These are phyloP conservation scores for Tetracladium setigerum DNA, from an alignment of 495 filamentous ascomycete genomes.

Conservation along the genomic window DNA sequence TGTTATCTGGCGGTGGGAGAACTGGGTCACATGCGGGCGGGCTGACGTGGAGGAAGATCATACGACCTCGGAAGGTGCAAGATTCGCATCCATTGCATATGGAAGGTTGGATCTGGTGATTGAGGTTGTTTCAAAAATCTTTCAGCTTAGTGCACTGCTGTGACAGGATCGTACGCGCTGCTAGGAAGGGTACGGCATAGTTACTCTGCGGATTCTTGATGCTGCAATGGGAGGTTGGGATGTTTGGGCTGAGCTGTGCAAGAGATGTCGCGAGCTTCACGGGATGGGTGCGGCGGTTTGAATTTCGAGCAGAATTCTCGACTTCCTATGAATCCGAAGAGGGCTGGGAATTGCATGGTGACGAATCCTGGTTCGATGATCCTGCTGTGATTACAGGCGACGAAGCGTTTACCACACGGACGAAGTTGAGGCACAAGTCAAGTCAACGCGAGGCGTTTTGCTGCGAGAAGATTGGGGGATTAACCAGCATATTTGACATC, in stretches of 20 bases:
- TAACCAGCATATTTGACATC: not conserved
- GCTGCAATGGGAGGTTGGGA: conserved; percentile 12
- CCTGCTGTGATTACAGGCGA: no score
- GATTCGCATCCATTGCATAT: conserved; percentile 11
- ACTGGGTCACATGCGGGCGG: not conserved
- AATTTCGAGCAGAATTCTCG: conserved; percentile 5
- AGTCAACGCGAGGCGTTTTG: not conserved
- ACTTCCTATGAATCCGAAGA: conserved; percentile 2
- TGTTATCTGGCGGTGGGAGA: no score
- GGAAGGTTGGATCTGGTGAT: conserved; percentile 10
- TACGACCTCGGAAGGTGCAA: conserved; percentile 7
- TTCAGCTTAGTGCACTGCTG: conserved; percentile 5
- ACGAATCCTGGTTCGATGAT: conserved; percentile 1
- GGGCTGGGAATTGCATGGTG: not conserved
- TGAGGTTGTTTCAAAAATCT: conserved; percentile 7
- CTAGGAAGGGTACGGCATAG: conserved; percentile 7
- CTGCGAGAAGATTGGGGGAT: not conserved
- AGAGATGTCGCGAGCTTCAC: conserved; percentile 4
- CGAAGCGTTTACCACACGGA: not conserved
- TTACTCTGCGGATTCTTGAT: conserved; percentile 8
- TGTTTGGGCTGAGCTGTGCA: conserved; percentile 6
- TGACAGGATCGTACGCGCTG: conserved; percentile 4
- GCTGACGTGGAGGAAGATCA: conserved; percentile 1
- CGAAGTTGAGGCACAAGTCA: not conserved
- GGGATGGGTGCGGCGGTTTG: conserved; percentile 7